These are phyloP conservation scores for Syzygium aqueum DNA, from an alignment of 345 rosid genomes.

Conservation along the genomic window DNA sequence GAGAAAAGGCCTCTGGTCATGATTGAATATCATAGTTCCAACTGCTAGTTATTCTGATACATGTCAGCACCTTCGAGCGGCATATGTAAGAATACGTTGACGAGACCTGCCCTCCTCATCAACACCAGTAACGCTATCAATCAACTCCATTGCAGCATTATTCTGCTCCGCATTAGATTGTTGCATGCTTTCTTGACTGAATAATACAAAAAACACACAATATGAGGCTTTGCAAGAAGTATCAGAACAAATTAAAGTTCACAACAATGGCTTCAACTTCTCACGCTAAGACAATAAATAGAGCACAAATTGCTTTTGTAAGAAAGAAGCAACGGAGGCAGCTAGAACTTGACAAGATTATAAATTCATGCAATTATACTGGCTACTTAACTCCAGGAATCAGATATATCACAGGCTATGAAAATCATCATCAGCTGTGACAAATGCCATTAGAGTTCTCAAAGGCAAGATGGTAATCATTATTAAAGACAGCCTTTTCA, in stretches of 20 bases:
- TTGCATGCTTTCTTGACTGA: slow-evolving; percentile 63
- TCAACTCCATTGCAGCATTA: slow-evolving; percentile 83
- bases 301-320: not conserved
- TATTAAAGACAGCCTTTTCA: not conserved
- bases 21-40: not conserved
- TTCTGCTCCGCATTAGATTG: slow-evolving; percentile 38
- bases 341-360: not conserved
- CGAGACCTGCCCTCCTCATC: slow-evolving; percentile 99
- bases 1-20: not conserved
- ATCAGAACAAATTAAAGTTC: not conserved
- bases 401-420: not conserved
- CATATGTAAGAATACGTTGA: slow-evolving; percentile 90
- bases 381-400: not conserved
- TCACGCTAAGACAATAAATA: not conserved
- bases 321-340: not conserved
- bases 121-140: slow-evolving; percentile 63
- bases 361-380: not conserved
- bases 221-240: not conserved
- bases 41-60: not conserved
- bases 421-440: not conserved
- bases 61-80: slow-evolving; percentile 72
- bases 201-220: not conserved
- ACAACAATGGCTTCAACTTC: not conserved
- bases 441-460: not conserved
- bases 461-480: not conserved